Evolutionary conservation across 192 early-diverging fungal genomes (phyloP), one percentile per base, ranked within the genome.

Genomic region (Coemansia sp.): DNA sequence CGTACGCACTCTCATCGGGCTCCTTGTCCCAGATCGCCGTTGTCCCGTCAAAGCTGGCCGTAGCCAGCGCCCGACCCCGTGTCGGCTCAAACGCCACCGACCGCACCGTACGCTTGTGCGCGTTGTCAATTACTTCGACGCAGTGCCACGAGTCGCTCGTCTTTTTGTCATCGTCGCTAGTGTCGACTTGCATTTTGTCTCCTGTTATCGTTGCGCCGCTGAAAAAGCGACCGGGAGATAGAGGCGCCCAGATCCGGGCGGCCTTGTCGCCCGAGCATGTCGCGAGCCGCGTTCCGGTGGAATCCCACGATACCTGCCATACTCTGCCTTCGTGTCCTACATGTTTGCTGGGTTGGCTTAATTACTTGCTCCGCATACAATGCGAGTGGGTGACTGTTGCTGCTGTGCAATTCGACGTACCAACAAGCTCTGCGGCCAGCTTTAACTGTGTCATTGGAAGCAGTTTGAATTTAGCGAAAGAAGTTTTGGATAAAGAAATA

Each of bases 71-170:
- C 23, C 67, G 58, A 1, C 92, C 90, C 29, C 73, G 70, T 0
- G 91, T 90, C 21, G 90, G 85, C 44, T 71, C 75, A 80, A 91
- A 98, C 6, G 88, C 86, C 27, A 93, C 83, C 23, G 85, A 87
- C n/a, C 96, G 90, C 28, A 98, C 89, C 0, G 96, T 97, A 27
- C 95, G 83, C 63, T 91, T 92, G 76, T 98, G 96, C 12, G 89
- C 89, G 56, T 89, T 91, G 55, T 92, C 91, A 18, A 97, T 73
- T 1, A 84, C 69, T 24, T 86, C 85, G 24, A 86, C 72, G 74
- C 88, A 91, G 23, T 79, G 72, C 91, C 92, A 94, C 46, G 62
- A 48, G 6, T 19, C 23, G 43, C 50, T 33, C 16, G 48, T 69
- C 12, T 44, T 38, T 31, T 30, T 22, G 44, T 40, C 51, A 4